Evolutionary conservation across 129 eudicot genomes (phyloP), one percentile per base, ranked within the genome.

Genomic region (Flaveria sonorensis): DNA sequence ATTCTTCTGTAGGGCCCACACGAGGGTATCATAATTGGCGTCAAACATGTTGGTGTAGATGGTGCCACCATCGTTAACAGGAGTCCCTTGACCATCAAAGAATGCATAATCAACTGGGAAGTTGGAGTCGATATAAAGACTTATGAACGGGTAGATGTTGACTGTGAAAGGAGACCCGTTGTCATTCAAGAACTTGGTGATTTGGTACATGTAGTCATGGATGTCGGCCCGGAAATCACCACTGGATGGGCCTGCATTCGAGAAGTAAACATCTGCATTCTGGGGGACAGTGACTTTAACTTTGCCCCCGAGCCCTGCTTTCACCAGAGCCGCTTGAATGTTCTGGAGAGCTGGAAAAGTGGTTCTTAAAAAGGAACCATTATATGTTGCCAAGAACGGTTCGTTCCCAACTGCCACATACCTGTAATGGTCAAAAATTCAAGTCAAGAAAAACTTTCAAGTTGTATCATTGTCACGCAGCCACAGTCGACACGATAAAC

Each of bases 381-480:
- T 93, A 77, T 79, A 82, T 42, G 96, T 73, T 0, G 89, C 69
- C 62, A 93, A 75, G 75, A 93, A 93, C 13, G 97, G 96, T 61
- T 90, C 98, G 43, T 90, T 93, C 12, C 97, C 98, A 7, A 93
- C 98, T 18, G 98, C 98, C 48, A 91, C 98, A 63, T 93, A 93
- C 81, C 97, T 93, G 74, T 18, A 62, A 57, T 12, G 20, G 65
- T 47, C 24, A 19, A 50, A 10, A 78, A 57, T 40, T 21, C 61
- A 1, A 48, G 52, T 78, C 63, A 70, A 40, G 36, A 52, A 68
- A 21, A 77, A 9, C 50, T 20, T 43, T 36, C 12, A 20, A 36
- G 50, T 0, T 15, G 16, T 7, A 75, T 28, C 40, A 36, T 36
- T 36, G 40, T 36, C 40, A 36, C 40, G 40, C 36, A 36, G 40